Conservation (phyloP, 495 filamentous ascomycete species). For the Hyaloscypha hepaticicola region DNA sequence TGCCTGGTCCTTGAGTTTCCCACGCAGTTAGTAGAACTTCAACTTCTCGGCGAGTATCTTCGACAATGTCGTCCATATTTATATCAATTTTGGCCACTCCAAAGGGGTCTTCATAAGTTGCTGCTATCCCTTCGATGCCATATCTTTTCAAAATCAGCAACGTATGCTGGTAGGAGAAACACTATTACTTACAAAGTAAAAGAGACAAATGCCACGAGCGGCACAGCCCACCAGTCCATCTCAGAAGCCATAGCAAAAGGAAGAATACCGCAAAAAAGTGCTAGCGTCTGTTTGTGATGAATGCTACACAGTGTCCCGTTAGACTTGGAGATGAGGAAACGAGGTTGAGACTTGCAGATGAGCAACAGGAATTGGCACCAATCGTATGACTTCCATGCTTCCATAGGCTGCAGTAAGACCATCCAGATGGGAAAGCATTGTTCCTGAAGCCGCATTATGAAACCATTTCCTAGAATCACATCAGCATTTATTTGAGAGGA, state of each 20-base stretch:
- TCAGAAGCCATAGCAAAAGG: constrained; percentile 73
- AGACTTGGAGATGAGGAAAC: neutral
- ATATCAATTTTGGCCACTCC: constrained; percentile 72
- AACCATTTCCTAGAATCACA: constrained; percentile 46
- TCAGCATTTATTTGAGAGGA: neutral
- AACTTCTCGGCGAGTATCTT: constrained; percentile 64
- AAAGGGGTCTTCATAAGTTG: constrained; percentile 68
- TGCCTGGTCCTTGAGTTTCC: constrained; percentile 38
- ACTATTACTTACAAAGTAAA: constrained; percentile 63
- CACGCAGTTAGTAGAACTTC: constrained; percentile 64
- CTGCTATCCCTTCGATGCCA: constrained; percentile 55
- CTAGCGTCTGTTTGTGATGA: constrained; percentile 74
- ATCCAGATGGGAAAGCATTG: constrained; percentile 64
- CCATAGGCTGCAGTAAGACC: constrained; percentile 64
- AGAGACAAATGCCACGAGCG: constrained; percentile 63
- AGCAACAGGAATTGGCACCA: constrained; percentile 73
- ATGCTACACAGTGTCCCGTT: constrained; percentile 43
- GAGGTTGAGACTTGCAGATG: constrained; percentile 58
- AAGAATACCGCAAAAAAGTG: constrained; percentile 67
- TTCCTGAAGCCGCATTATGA: constrained; percentile 58
- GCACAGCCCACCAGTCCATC: constrained; percentile 69
- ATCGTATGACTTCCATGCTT: constrained; percentile 70
- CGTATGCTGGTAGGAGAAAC: neutral
- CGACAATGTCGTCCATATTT: constrained; percentile 73
- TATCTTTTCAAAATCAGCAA: constrained; percentile 15